Percentiles rank a stretch among this genome's conserved stretches.
phyloP scores from a whole-genome alignment of 176 grass and related monocot species.

The Thalia dealbata region DNA sequence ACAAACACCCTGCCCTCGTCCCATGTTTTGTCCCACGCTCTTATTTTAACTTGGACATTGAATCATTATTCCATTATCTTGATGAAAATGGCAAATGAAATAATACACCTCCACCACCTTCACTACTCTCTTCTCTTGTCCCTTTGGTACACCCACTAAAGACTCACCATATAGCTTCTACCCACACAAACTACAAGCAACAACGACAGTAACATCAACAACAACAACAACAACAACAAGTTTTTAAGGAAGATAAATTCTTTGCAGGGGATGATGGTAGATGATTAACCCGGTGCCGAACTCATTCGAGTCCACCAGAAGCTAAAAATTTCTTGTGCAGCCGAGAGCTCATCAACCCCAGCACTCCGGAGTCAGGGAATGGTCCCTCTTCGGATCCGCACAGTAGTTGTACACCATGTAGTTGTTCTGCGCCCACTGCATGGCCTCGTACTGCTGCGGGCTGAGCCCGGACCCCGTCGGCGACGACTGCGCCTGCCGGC shows the following conservation, averaged over 20 bases:
- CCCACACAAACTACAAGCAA: not conserved
- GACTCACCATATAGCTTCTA: not conserved
- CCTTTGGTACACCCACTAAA: not conserved
- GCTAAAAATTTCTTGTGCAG: not conserved
- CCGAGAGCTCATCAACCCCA: not conserved
- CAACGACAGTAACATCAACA: not conserved
- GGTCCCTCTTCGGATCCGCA: not conserved
- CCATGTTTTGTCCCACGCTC: too few relatives aligned
- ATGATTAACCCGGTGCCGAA: too few relatives aligned
- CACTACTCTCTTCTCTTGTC: not conserved
- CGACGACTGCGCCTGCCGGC: slow-evolving; percentile 1
- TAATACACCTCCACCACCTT: not conserved
- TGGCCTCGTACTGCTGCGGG: not conserved
- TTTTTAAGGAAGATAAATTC: too few relatives aligned
- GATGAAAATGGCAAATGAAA: slow-evolving; percentile 8
- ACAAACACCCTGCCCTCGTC: too few relatives aligned
- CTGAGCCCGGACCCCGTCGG: not conserved
- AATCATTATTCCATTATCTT: slow-evolving; percentile 5
- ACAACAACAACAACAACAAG: not conserved
- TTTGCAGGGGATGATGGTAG: too few relatives aligned
- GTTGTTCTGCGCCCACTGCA: slow-evolving; percentile 8
- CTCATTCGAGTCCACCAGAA: not conserved
- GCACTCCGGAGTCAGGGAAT: slow-evolving; percentile 4
- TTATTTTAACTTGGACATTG: not conserved
- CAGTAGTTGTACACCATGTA: slow-evolving; percentile 12